Conservation (phyloP, 2,329 filamentous ascomycete species). For the Penicillium frequentans region DNA sequence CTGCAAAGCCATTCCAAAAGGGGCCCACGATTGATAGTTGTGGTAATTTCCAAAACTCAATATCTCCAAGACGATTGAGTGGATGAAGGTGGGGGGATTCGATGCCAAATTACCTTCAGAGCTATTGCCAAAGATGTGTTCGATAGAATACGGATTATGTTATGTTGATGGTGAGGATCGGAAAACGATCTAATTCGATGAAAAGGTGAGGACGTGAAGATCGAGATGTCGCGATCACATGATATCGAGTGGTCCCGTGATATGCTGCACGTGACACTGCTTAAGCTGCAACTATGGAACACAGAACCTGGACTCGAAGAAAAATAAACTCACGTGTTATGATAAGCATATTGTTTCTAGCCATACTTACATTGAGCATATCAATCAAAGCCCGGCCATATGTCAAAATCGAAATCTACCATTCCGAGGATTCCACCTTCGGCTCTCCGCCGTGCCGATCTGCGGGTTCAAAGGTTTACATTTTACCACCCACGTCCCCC, state of each 20-base stretch:
- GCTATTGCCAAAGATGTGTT: not conserved
- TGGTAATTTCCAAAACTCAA: not conserved
- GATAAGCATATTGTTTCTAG: too few species aligned
- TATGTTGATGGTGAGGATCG: not conserved
- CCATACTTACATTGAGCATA: too few species aligned
- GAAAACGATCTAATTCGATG: not conserved
- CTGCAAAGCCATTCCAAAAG: not conserved
- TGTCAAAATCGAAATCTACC: too few species aligned
- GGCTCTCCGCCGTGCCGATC: too few species aligned
- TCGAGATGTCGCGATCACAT: not conserved
- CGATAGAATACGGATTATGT: not conserved
- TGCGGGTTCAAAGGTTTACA: too few species aligned
- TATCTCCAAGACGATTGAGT: not conserved
- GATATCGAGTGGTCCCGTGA: slow-evolving; percentile 2
- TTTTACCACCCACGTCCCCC: too few species aligned
- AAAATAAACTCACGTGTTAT: too few species aligned
- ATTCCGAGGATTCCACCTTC: too few species aligned
- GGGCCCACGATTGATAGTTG: not conserved
- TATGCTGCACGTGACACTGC: not conserved
- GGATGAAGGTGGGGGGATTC: not conserved
- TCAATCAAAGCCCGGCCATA: too few species aligned
- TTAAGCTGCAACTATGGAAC: not conserved
- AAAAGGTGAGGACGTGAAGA: not conserved
- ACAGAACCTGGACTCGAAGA: too few species aligned
- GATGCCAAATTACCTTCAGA: not conserved